Evolutionary conservation across 129 eudicot genomes (phyloP).

Genomic region (Lactuca sativa): DNA sequence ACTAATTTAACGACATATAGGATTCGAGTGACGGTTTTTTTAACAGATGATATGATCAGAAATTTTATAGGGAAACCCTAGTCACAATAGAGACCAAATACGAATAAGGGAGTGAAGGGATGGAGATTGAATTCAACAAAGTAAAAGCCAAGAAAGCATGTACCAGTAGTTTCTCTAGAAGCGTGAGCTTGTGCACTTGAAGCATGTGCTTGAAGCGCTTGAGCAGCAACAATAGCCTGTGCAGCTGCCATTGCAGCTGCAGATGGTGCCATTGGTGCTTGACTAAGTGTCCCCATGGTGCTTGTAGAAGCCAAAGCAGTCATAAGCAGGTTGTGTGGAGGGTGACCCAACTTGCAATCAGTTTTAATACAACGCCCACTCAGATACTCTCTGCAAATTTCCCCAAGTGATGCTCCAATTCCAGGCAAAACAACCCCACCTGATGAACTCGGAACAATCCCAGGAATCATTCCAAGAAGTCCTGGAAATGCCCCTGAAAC

Average conservation of each 20-base stretch:
- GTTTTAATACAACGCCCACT: slow-evolving; percentile 78
- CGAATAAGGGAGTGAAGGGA: not conserved
- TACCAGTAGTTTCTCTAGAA: slow-evolving; percentile 59
- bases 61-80: not conserved
- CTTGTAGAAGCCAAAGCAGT: slow-evolving; percentile 91
- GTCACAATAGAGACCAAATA: not conserved
- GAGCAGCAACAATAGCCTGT: slow-evolving; percentile 99
- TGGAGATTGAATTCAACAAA: not conserved
- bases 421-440: slow-evolving; percentile 98
- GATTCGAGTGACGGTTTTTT: not conserved
- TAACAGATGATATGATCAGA: not conserved
- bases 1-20: not conserved
- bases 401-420: slow-evolving; percentile 91
- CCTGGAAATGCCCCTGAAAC: slow-evolving; percentile 98
- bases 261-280: slow-evolving; percentile 99
- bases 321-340: slow-evolving; percentile 84
- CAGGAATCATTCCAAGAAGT: slow-evolving; percentile 92
- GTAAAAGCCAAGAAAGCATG: not conserved
- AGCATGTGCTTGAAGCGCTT: slow-evolving; percentile 98
- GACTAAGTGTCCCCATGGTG: slow-evolving; percentile 85
- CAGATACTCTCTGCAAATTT: slow-evolving; percentile 85
- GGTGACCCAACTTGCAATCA: slow-evolving; percentile 88
- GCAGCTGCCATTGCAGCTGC: slow-evolving; percentile 99
- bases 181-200: slow-evolving; percentile 69
- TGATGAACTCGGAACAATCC: slow-evolving; percentile 76